Evolutionary conservation across 139 green algal genomes (phyloP).

Genomic region (Coelastrella sp.): DNA sequence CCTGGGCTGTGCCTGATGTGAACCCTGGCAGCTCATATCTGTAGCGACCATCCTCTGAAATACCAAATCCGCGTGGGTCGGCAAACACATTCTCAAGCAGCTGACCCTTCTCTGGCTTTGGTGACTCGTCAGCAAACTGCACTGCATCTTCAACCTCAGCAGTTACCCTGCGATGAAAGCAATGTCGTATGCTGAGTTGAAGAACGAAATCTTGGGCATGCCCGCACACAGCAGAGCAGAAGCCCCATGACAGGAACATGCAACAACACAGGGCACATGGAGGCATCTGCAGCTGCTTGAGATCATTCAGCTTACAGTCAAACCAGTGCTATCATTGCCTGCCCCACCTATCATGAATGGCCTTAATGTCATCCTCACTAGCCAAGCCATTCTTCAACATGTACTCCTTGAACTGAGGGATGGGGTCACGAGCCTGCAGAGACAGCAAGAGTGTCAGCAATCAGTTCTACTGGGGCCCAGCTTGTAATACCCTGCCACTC

Average conservation of each 20-base stretch:
- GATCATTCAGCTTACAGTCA: too few relatives aligned
- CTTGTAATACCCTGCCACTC: too few relatives aligned
- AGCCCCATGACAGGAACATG: too few relatives aligned
- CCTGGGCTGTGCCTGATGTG: slow-evolving; percentile 78
- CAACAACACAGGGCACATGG: too few relatives aligned
- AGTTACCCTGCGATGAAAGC: slow-evolving; percentile 34
- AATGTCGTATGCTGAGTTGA: too few relatives aligned
- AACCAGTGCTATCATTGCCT: background rate
- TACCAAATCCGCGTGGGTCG: slow-evolving; percentile 94
- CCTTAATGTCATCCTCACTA: slow-evolving; percentile 83
- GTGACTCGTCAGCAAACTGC: slow-evolving; percentile 92
- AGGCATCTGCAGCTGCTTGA: too few relatives aligned
- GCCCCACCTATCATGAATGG: slow-evolving; percentile 67
- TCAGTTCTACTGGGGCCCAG: too few relatives aligned
- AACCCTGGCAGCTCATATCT: slow-evolving; percentile 89
- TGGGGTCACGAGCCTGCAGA: slow-evolving; percentile 83
- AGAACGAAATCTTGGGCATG: too few relatives aligned
- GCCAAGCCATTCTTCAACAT: slow-evolving; percentile 83
- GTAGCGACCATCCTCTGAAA: slow-evolving; percentile 79
- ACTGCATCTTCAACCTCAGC: slow-evolving; percentile 92
- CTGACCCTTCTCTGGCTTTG: slow-evolving; percentile 92
- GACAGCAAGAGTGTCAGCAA: background rate
- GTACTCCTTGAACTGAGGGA: slow-evolving; percentile 85
- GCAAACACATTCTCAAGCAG: slow-evolving; percentile 99
- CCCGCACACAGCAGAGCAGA: too few relatives aligned